These are phyloP conservation scores for Talaromyces sp. DNA, from an alignment of 2,329 filamentous ascomycete genomes.

Conservation along the genomic window DNA sequence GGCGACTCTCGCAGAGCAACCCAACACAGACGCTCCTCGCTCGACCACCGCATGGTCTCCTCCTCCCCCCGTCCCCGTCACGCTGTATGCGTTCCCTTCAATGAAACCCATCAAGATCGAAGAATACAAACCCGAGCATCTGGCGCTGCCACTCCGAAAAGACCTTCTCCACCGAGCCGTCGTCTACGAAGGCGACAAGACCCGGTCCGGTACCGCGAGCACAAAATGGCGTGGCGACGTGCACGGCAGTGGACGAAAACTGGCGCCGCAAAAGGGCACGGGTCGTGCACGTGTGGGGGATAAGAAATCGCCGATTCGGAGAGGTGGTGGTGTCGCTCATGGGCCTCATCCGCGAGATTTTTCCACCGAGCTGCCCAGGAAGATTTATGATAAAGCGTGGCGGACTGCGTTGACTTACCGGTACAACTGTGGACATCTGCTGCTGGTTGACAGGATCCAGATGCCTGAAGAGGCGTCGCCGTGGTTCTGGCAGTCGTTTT, in stretches of 20 bases:
- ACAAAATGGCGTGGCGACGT: slow-evolving; percentile 79
- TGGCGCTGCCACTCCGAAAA: slow-evolving; percentile 77
- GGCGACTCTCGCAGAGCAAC: slow-evolving; percentile 35
- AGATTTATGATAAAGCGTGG: slow-evolving; percentile 95
- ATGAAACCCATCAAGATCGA: slow-evolving; percentile 77
- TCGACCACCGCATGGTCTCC: slow-evolving; percentile 30
- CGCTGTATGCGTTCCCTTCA: slow-evolving; percentile 82
- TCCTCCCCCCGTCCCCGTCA: slow-evolving; percentile 65
- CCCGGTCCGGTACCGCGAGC: slow-evolving; percentile 78
- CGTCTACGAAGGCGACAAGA: slow-evolving; percentile 83
- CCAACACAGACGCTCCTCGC: slow-evolving; percentile 15
- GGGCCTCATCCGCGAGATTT: slow-evolving; percentile 94
- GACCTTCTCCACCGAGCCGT: slow-evolving; percentile 92
- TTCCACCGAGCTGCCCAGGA: slow-evolving; percentile 70
- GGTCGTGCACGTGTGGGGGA: slow-evolving; percentile 74
- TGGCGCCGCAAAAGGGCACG: slow-evolving; percentile 79
- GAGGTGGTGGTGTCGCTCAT: slow-evolving; percentile 80
- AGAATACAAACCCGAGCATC: slow-evolving; percentile 73
- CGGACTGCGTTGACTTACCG: slow-evolving; percentile 89
- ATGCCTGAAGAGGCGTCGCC: slow-evolving; percentile 49
- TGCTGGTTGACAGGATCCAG: slow-evolving; percentile 74
- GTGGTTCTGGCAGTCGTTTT: slow-evolving; percentile 60
- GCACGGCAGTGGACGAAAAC: slow-evolving; percentile 73
- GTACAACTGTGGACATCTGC: slow-evolving; percentile 77
- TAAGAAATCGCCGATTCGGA: slow-evolving; percentile 72